phyloP scores from a whole-genome alignment of 805 yeast species.

The Kurtzmaniella fragi region DNA sequence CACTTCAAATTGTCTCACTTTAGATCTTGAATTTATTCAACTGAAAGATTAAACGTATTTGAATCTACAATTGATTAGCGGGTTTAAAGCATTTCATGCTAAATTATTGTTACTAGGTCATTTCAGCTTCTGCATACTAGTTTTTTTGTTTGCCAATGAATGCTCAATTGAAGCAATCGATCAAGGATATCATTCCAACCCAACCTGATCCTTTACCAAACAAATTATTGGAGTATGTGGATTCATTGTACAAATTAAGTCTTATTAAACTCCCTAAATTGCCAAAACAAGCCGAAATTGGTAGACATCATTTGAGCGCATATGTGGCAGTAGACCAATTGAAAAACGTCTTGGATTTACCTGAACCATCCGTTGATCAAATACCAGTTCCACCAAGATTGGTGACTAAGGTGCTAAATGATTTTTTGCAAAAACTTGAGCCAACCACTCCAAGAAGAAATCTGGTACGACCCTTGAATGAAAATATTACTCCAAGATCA shows the following conservation, averaged over 20 bases:
- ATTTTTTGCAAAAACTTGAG: slow-evolving; percentile 36
- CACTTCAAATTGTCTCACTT: too few species aligned
- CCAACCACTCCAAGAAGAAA: slow-evolving; percentile 15
- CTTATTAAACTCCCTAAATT: slow-evolving; percentile 47
- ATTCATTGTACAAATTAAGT: slow-evolving; percentile 45
- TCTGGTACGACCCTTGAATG: slow-evolving; percentile 27
- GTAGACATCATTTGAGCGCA: slow-evolving; percentile 66
- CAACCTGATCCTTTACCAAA: slow-evolving; percentile 39
- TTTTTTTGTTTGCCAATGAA: background rate
- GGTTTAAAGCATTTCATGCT: too few species aligned
- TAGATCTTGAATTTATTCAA: too few species aligned
- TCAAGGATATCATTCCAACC: slow-evolving; percentile 49
- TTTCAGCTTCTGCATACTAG: too few species aligned
- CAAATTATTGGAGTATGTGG: slow-evolving; percentile 34
- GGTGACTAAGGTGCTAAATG: slow-evolving; percentile 37
- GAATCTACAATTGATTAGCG: too few species aligned
- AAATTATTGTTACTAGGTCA: too few species aligned
- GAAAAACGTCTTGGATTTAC: slow-evolving; percentile 36
- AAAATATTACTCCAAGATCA: too few species aligned
- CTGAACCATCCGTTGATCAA: slow-evolving; percentile 44
- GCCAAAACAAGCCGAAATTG: slow-evolving; percentile 53
- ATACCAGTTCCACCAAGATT: slow-evolving; percentile 55
- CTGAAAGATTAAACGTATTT: too few species aligned
- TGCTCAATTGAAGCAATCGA: slow-evolving; percentile 23
- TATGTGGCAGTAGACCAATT: slow-evolving; percentile 52